Conservation (phyloP, 2,329 filamentous ascomycete species). For the Hypomyces rosellus region DNA sequence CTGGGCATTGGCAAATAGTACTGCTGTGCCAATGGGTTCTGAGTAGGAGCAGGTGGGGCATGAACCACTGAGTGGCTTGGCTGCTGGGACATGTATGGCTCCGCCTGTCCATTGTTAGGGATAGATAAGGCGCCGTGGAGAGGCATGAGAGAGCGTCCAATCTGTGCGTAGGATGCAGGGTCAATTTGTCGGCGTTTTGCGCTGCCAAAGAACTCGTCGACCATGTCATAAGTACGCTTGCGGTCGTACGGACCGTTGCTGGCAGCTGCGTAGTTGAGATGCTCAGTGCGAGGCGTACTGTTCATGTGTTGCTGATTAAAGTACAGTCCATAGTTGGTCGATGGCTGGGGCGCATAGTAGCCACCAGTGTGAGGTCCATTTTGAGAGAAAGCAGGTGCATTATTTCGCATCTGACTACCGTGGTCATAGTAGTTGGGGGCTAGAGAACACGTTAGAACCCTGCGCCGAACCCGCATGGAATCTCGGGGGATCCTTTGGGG, state of each 20-base stretch:
- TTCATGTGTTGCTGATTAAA: constrained; percentile 61
- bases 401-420: constrained; percentile 56
- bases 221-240: constrained; percentile 78
- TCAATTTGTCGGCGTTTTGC: constrained; percentile 89
- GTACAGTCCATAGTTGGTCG: constrained; percentile 65
- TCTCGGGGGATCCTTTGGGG: not conserved
- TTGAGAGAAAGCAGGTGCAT: constrained; percentile 49
- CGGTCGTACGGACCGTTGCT: constrained; percentile 55
- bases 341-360: constrained; percentile 54
- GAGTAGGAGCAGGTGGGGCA: constrained; percentile 52
- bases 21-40: constrained; percentile 59
- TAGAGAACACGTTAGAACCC: constrained; percentile 25
- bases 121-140: constrained; percentile 66
- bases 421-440: constrained; percentile 59
- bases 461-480: no score
- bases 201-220: constrained; percentile 91
- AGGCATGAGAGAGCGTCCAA: constrained; percentile 80
- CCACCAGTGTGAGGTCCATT: constrained; percentile 44
- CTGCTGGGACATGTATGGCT: constrained; percentile 43
- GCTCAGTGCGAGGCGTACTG: constrained; percentile 48
- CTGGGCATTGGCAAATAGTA: constrained; percentile 82
- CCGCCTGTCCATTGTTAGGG: constrained; percentile 45
- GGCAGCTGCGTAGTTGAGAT: constrained; percentile 51
- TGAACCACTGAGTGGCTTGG: constrained; percentile 42
- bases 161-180: constrained; percentile 80